These are phyloP conservation scores for Phytopythium montanum DNA, from an alignment of 352 stramenopile genomes.

Conservation along the genomic window DNA sequence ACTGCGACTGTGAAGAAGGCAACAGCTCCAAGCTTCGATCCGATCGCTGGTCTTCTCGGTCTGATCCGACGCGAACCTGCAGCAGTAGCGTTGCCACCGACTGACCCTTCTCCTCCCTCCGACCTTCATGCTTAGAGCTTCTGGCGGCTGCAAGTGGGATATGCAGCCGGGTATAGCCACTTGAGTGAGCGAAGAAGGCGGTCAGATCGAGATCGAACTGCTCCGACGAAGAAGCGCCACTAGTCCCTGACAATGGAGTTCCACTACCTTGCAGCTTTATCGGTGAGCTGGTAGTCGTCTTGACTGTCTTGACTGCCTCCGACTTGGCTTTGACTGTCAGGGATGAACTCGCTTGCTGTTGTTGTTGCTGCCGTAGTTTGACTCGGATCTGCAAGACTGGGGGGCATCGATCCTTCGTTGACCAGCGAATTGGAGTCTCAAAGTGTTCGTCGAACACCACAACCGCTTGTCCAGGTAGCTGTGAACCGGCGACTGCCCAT, in stretches of 20 bases:
- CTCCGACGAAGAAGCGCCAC: not conserved
- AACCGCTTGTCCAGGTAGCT: not conserved
- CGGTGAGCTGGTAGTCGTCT: not conserved
- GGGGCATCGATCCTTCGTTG: constrained; percentile 1
- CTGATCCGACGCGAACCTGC: not conserved
- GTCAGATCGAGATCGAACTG: not conserved
- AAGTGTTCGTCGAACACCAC: not conserved
- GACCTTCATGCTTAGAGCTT: not conserved
- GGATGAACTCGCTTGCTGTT: not conserved
- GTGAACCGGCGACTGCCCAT: not conserved
- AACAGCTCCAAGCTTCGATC: not conserved
- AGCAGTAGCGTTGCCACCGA: not conserved
- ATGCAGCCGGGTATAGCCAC: not conserved
- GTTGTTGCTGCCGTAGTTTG: not conserved
- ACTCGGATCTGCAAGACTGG: not conserved
- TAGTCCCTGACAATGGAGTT: not conserved
- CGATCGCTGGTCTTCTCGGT: not conserved
- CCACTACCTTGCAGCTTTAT: not conserved
- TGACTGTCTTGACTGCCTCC: not conserved
- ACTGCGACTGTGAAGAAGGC: no score
- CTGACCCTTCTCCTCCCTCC: not conserved
- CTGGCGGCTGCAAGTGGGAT: not conserved
- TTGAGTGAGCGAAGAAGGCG: not conserved
- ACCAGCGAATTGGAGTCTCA: not conserved
- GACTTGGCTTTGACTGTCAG: not conserved